A percentile compares a stretch with the other conserved stretches of the same genome.
Conservation (phyloP, 2,329 filamentous ascomycete species). For the Gaeumannomyces tritici region DNA sequence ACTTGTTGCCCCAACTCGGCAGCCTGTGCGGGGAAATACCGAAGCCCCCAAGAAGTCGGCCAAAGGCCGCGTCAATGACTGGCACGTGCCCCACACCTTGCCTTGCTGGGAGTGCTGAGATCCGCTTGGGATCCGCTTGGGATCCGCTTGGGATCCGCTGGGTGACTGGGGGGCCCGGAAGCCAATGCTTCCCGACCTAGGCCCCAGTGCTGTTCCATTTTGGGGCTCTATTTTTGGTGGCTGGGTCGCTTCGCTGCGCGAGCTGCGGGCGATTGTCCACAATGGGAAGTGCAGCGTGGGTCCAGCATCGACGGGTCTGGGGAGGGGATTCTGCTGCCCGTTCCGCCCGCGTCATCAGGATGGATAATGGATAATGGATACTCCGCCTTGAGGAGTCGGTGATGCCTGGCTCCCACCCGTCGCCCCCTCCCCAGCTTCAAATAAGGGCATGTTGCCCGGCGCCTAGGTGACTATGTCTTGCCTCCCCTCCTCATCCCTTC, state of each 20-base stretch:
- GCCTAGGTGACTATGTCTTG: background rate
- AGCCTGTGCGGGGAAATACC: background rate
- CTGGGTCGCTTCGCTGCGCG: background rate
- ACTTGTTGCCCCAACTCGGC: background rate
- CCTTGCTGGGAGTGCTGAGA: too few species aligned
- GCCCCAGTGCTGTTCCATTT: background rate
- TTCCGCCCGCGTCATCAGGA: background rate
- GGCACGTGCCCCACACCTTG: background rate
- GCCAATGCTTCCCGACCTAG: background rate
- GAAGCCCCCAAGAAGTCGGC: background rate
- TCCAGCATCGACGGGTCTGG: background rate
- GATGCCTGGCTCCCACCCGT: background rate
- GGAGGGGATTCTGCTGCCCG: background rate
- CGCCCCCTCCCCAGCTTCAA: background rate
- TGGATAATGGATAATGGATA: too few species aligned
- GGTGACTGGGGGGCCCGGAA: background rate
- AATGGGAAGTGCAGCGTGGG: background rate
- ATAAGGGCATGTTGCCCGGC: background rate
- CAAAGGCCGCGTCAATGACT: background rate
- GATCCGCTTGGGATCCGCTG: too few species aligned
- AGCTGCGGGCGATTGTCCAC: background rate
- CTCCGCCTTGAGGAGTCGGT: background rate
- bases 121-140: too few species aligned
- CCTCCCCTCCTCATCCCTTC: background rate
- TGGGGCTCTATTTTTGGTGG: background rate